phyloP scores from a whole-genome alignment of 208 protist species.

The Wallacemonas sp. region DNA sequence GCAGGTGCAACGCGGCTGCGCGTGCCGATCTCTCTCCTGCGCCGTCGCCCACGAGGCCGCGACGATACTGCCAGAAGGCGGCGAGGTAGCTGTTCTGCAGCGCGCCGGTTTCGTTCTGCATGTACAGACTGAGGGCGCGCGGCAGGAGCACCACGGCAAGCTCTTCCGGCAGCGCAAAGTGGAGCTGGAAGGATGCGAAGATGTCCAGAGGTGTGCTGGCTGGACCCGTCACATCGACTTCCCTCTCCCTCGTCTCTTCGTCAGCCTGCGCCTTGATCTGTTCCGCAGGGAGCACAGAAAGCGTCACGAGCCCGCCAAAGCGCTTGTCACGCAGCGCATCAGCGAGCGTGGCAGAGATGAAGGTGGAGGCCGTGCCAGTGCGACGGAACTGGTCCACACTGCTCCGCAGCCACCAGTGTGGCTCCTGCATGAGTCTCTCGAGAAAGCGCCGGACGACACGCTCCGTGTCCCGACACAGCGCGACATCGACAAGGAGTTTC shows the following conservation, averaged over 20 bases:
- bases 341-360: slow-evolving; percentile 51
- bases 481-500: slow-evolving; percentile 73
- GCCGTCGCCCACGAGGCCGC: slow-evolving; percentile 23
- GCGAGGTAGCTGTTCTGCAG: slow-evolving; percentile 45
- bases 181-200: slow-evolving; percentile 75
- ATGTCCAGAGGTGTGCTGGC: slow-evolving; percentile 32
- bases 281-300: slow-evolving; percentile 40
- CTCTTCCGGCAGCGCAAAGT: slow-evolving; percentile 58
- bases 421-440: slow-evolving; percentile 50
- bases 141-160: slow-evolving; percentile 67
- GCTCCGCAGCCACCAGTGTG: slow-evolving; percentile 68
- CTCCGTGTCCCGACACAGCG: slow-evolving; percentile 75
- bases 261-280: background rate
- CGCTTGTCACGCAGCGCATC: slow-evolving; percentile 60
- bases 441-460: slow-evolving; percentile 75
- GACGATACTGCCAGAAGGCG: slow-evolving; percentile 78
- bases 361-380: slow-evolving; percentile 44
- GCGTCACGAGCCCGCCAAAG: slow-evolving; percentile 56
- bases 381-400: slow-evolving; percentile 19
- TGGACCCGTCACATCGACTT: background rate
- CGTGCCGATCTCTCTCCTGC: background rate
- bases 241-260: background rate
- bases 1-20: background rate
- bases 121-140: slow-evolving; percentile 42
- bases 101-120: slow-evolving; percentile 23